phyloP scores from a whole-genome alignment of 129 eudicot genomes.

The Ambrosia artemisiifolia region DNA sequence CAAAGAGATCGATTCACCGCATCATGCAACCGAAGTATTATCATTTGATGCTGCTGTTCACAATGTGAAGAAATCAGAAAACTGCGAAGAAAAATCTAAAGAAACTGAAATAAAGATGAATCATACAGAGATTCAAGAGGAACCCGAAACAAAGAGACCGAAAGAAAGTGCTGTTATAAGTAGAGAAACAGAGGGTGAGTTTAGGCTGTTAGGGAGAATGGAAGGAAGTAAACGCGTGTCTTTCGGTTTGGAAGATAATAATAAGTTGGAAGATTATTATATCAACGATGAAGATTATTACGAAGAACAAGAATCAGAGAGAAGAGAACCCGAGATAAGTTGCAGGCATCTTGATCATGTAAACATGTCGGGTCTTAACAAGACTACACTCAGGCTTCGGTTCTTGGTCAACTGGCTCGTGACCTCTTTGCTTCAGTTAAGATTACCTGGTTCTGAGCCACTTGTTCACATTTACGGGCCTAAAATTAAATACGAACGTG shows the following conservation, averaged over 20 bases:
- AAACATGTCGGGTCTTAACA: constrained; percentile 42
- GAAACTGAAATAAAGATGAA: constrained; percentile 16
- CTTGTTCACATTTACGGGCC: constrained; percentile 47
- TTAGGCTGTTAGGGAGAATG: constrained; percentile 38
- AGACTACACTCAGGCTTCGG: constrained; percentile 36
- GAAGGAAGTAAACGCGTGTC: constrained; percentile 43
- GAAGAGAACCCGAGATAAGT: constrained; percentile 39
- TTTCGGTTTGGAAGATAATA: constrained; percentile 28
- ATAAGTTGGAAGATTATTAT: constrained; percentile 31
- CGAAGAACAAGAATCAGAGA: constrained; percentile 35
- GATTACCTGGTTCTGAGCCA: constrained; percentile 25
- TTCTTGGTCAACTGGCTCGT: constrained; percentile 43
- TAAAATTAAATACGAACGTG: constrained; percentile 42
- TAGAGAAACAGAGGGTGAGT: constrained; percentile 42
- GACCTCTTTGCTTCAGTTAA: constrained; percentile 35
- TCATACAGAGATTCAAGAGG: constrained; percentile 29
- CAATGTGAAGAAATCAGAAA: constrained; percentile 31
- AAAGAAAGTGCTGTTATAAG: constrained; percentile 38
- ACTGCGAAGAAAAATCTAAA: constrained; percentile 11
- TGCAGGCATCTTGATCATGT: constrained; percentile 46
- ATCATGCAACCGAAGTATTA: constrained; percentile 15
- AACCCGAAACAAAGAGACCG: constrained; percentile 29
- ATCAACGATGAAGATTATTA: constrained; percentile 33
- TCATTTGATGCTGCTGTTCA: constrained; percentile 44
- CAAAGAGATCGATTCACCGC: constrained; percentile 21